Percentiles rank a stretch among this genome's conserved stretches.
Conservation (phyloP, 257 asterid species). For the Linaria vulgaris region DNA sequence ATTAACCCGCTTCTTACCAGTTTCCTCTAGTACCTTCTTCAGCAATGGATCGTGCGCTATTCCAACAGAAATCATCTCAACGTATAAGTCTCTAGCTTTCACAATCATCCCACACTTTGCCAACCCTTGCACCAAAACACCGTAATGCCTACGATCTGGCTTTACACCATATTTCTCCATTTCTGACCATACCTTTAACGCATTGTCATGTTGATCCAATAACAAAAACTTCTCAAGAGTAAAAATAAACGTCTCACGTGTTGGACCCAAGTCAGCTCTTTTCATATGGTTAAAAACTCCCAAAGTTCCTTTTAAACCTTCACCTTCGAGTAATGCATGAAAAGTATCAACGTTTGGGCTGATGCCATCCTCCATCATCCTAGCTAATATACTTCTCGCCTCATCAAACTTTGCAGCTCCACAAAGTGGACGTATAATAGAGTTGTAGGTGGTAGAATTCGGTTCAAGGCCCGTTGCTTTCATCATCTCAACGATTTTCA, state of each 20-base stretch:
- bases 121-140: conserved; percentile 62
- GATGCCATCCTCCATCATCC: conserved; percentile 59
- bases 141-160: conserved; percentile 50
- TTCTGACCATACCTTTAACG: conserved; percentile 59
- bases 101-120: conserved; percentile 47
- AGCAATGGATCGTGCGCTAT: conserved; percentile 48
- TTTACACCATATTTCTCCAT: conserved; percentile 48
- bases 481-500: conserved; percentile 59
- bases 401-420: conserved; percentile 54
- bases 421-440: conserved; percentile 72
- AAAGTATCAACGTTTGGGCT: conserved; percentile 66
- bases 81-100: conserved; percentile 62
- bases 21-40: conserved; percentile 55
- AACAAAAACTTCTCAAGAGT: conserved; percentile 48
- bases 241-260: conserved; percentile 46
- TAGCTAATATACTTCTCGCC: conserved; percentile 56
- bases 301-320: conserved; percentile 46
- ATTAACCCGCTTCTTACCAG: conserved; percentile 13
- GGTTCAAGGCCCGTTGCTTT: conserved; percentile 55
- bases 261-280: conserved; percentile 59
- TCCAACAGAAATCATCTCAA: conserved; percentile 60
- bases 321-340: conserved; percentile 65
- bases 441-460: conserved; percentile 58
- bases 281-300: conserved; percentile 62
- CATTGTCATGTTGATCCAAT: conserved; percentile 54